These are phyloP conservation scores for Amanita pallidorosea DNA, from an alignment of 768 basidiomycete species.

Conservation along the genomic window DNA sequence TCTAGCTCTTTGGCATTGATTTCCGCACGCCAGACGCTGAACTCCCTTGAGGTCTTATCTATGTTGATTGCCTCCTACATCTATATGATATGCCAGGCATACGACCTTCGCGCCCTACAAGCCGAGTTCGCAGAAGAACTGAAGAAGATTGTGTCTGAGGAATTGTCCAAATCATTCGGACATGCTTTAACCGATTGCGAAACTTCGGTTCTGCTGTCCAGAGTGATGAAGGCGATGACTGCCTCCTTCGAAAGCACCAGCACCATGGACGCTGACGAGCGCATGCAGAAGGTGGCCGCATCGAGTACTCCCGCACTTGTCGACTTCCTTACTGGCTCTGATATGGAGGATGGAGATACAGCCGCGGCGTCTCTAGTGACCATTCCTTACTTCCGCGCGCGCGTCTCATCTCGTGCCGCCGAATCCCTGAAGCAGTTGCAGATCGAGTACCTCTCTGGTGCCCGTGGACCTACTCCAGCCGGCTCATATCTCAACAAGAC, in stretches of 20 bases:
- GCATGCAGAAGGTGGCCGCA: constrained; percentile 64
- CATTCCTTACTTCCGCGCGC: constrained; percentile 45
- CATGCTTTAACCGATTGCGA: constrained; percentile 23
- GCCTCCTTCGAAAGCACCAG: constrained; percentile 54
- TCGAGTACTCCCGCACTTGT: constrained; percentile 52
- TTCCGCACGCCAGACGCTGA: constrained; percentile 71
- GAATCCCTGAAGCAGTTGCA: constrained; percentile 37
- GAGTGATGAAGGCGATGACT: constrained; percentile 32
- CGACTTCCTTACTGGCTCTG: constrained; percentile 41
- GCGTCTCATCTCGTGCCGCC: constrained; percentile 37
- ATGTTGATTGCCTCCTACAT: constrained; percentile 68
- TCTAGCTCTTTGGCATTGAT: constrained; percentile 72
- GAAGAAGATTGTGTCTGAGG: constrained; percentile 34
- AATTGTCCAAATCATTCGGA: constrained; percentile 36
- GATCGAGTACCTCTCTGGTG: constrained; percentile 46
- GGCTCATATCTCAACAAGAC: constrained; percentile 58
- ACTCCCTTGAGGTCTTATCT: constrained; percentile 68
- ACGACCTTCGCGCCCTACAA: constrained; percentile 74
- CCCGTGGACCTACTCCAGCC: constrained; percentile 55
- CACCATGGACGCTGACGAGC: constrained; percentile 56
- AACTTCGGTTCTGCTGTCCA: constrained; percentile 20
- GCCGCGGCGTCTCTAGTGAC: constrained; percentile 21
- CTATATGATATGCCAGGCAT: constrained; percentile 68
- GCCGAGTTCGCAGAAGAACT: constrained; percentile 47
- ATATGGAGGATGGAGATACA: constrained; percentile 18